Conservation (phyloP, 805 yeast genomes). For the Saccharomycopsis lassenensis region DNA sequence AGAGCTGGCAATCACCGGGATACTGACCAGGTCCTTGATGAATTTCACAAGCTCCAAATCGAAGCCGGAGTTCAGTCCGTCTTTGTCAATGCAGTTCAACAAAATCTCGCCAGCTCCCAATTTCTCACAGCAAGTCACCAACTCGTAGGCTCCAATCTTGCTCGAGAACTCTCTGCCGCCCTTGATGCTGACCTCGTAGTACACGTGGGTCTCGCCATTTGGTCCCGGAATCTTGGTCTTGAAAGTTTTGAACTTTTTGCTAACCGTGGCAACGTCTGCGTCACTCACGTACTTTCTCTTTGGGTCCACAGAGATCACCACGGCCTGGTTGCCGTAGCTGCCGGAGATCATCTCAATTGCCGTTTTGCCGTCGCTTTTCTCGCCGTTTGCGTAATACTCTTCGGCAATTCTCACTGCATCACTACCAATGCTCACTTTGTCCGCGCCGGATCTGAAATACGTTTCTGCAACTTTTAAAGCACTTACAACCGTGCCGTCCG, state of each 20-base stretch:
- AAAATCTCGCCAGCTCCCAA: conserved; percentile 95
- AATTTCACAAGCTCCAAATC: conserved; percentile 78
- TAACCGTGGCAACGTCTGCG: conserved; percentile 19
- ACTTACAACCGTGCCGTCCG: conserved; percentile 66
- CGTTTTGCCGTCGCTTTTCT: conserved; percentile 54
- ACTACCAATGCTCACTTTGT: conserved; percentile 94
- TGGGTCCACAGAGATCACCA: conserved; percentile 97
- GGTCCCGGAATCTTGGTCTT: conserved; percentile 65
- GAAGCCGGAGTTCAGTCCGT: conserved; percentile 91
- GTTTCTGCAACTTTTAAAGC: conserved; percentile 86
- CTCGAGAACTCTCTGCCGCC: conserved; percentile 86
- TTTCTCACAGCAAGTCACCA: conserved; percentile 79
- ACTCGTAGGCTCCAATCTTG: conserved; percentile 85
- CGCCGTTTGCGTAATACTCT: conserved; percentile 50
- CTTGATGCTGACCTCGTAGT: conserved; percentile 92
- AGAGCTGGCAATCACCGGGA: conserved; percentile 95
- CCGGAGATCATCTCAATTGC: conserved; percentile 91
- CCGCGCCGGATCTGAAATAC: conserved; percentile 95
- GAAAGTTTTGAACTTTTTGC: conserved; percentile 52
- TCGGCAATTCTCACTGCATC: conserved; percentile 95
- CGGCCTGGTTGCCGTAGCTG: conserved; percentile 95
- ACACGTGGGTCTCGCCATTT: conserved; percentile 79
- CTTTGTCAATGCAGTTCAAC: conserved; percentile 91
- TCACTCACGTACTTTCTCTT: conserved; percentile 65
- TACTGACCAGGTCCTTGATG: conserved; percentile 61